Base-by-base conservation (phyloP, 805 yeast genomes). In the Lipomyces spencermartinsiae region DNA sequence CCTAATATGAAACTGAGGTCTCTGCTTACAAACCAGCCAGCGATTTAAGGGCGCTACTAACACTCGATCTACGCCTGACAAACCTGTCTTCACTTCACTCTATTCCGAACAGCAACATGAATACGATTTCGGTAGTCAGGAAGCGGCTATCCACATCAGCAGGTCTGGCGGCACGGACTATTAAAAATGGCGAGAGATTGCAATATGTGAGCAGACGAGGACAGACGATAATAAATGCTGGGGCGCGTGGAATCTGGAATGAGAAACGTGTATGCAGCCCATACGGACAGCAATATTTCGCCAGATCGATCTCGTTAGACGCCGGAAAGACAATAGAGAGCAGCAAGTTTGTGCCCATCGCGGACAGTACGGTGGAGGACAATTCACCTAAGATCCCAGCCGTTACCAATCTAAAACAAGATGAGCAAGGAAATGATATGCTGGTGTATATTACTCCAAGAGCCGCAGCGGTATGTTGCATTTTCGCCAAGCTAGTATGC, bases 381-480 rank as follows among this genome's bases (percentile, higher is more conserved):
- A 64, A 64, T 9, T 22, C 64, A 14, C 71, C 73, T 37, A 31
- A 58, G 33, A 22, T 67, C 2, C 75, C 73, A 35, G 19, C 34
- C 37, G 64, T 78, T 43, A 69, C 62, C 7, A 78, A 78, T 71
- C 77, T 80, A 31, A 63, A 70, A 67, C 71, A 74, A 63, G 73
- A 71, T 64, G 78, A 77, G 31, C 64, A 73, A 39, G 84, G 83
- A 5, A 76, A 79, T 46, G 76, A 79, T 2, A 71, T 83, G 60
- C 63, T 69, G 25, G 67, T 82, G 22, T 78, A 76, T 22, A 74
- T 83, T 9, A 74, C 83, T 0, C 76, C 79, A 22, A 68, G 80
- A 14, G 85, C 85, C 0, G 78, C 81, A 12, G 72, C 73, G 46
- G 75, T 71, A 63, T 8, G 68, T 49, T 12, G 1, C n/a, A 19